These are phyloP conservation scores for Ceratobasidium theobromae DNA, from an alignment of 1,284 basidiomycete genomes.

Conservation along the genomic window DNA sequence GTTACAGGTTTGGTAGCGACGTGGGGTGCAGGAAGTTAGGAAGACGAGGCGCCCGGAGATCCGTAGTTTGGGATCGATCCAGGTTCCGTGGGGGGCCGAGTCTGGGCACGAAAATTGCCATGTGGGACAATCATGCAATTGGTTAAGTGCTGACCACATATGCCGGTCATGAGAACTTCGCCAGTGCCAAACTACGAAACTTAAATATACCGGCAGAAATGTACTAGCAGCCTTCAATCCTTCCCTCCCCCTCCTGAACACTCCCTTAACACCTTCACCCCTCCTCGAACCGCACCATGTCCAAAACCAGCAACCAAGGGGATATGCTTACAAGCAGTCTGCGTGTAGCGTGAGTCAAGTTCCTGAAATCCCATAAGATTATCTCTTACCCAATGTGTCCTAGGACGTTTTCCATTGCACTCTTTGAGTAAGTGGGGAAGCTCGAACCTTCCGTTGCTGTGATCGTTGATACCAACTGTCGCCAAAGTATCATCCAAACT, in stretches of 20 bases:
- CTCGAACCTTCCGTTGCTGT: not conserved
- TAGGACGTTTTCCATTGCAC: constrained; percentile 24
- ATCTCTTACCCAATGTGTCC: not conserved
- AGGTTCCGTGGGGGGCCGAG: not conserved
- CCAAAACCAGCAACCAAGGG: constrained; percentile 18
- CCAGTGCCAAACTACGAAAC: not conserved
- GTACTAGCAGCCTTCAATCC: not conserved
- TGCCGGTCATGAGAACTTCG: not conserved
- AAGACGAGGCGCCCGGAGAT: not conserved
- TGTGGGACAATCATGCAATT: not conserved
- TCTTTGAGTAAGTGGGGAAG: constrained; percentile 21
- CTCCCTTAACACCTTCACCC: not conserved
- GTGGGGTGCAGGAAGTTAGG: not conserved
- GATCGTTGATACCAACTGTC: not conserved
- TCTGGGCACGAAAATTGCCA: too few species aligned
- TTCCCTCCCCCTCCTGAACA: not conserved
- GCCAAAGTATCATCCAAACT: constrained; percentile 15
- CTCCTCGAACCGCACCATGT: not conserved
- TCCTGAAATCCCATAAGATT: not conserved
- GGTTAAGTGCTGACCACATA: not conserved
- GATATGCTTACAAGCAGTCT: constrained; percentile 12
- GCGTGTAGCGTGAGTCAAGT: constrained; percentile 18
- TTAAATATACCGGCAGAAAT: not conserved
- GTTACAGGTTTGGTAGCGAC: not conserved
- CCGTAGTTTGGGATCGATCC: too few species aligned